These are phyloP conservation scores for Cercospora brassicicola DNA, from an alignment of 2,329 filamentous ascomycete species.

Conservation along the genomic window DNA sequence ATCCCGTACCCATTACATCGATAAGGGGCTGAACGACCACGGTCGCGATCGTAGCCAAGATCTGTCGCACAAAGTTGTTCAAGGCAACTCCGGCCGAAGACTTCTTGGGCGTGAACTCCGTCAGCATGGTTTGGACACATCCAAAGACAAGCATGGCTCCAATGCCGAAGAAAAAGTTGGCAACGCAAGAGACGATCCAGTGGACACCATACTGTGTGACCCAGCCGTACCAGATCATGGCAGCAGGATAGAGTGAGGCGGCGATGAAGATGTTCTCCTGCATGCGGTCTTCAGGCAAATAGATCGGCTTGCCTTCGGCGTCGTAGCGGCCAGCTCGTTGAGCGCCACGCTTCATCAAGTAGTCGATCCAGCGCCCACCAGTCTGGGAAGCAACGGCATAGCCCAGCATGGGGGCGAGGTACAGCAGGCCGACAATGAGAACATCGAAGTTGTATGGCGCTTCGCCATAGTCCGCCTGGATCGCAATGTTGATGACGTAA, in stretches of 20 bases:
- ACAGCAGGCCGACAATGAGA: conserved; percentile 70
- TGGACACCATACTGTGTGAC: conserved; percentile 59
- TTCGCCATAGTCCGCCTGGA: conserved; percentile 66
- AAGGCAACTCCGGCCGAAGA: conserved; percentile 72
- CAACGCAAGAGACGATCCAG: conserved; percentile 33
- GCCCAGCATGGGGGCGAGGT: conserved; percentile 70
- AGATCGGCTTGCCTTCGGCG: conserved; percentile 67
- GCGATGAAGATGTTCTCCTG: conserved; percentile 77
- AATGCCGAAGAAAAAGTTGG: conserved; percentile 60
- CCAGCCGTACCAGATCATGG: conserved; percentile 77
- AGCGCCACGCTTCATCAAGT: background rate
- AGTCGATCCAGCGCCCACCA: conserved; percentile 62
- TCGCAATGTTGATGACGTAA: conserved; percentile 74
- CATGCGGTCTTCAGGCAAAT: conserved; percentile 76
- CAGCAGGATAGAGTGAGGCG: conserved; percentile 66
- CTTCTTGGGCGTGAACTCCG: conserved; percentile 73
- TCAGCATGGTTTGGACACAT: conserved; percentile 73
- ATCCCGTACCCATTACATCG: conserved; percentile 68
- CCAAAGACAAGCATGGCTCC: conserved; percentile 76
- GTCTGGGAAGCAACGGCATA: conserved; percentile 68
- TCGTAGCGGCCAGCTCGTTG: background rate
- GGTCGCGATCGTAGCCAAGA: conserved; percentile 69
- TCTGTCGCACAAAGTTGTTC: conserved; percentile 78
- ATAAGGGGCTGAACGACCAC: conserved; percentile 72
- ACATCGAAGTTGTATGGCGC: conserved; percentile 67